These are phyloP conservation scores for Rhodotorula paludigena DNA, from an alignment of 768 basidiomycete genomes.

Conservation along the genomic window DNA sequence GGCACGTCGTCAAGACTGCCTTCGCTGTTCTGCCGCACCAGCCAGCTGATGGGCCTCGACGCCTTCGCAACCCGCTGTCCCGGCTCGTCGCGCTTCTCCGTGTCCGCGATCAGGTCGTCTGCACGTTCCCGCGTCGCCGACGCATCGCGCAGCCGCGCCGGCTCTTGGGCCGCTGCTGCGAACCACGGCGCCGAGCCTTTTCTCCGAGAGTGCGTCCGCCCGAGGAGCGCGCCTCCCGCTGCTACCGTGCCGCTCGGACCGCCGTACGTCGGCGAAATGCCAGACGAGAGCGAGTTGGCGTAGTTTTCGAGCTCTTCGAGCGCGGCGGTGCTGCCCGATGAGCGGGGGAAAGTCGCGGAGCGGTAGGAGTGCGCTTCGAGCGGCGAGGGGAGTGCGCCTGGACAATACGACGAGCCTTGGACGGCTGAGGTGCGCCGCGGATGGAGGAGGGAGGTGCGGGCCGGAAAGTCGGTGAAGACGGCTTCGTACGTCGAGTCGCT, in stretches of 20 bases:
- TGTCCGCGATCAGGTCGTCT: neutral
- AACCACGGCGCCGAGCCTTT: slow-evolving; percentile 1
- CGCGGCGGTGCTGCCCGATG: no score
- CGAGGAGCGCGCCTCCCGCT: neutral
- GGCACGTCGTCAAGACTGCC: slow-evolving; percentile 11
- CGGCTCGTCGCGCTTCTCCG: neutral
- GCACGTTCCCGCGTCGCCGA: neutral
- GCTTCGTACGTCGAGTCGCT: neutral
- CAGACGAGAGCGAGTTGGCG: no score
- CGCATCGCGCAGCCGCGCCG: no score
- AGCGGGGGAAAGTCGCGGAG: no score
- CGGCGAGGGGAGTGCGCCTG: no score
- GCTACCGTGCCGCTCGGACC: neutral
- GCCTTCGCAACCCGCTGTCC: no score
- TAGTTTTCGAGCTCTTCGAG: no score
- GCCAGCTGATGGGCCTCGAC: slow-evolving; percentile 20
- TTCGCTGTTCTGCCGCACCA: neutral
- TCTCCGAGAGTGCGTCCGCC: neutral
- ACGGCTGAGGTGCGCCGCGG: no score
- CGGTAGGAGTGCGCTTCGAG: no score
- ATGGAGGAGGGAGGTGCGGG: no score
- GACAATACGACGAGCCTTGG: no score
- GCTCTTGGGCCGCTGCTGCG: neutral
- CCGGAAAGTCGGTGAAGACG: neutral
- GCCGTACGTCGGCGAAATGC: neutral